These are phyloP conservation scores for Saccharomycopsis sp. DNA, from an alignment of 805 yeast genomes.

Conservation along the genomic window DNA sequence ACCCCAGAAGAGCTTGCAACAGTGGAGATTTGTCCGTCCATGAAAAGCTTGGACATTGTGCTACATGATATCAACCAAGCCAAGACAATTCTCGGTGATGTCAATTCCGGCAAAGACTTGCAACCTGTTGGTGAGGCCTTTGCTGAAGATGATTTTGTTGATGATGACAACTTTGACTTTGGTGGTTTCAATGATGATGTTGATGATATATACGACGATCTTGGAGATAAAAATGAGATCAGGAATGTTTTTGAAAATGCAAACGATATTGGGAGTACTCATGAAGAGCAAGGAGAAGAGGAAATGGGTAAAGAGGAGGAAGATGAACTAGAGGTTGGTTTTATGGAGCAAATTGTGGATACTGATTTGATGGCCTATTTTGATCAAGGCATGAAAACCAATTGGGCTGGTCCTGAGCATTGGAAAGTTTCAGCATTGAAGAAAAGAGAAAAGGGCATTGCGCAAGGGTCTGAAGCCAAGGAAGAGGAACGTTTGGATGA, in stretches of 20 bases:
- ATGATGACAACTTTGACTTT: conserved; percentile 11
- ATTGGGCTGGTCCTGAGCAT: conserved; percentile 90
- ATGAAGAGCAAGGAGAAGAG: conserved; percentile 22
- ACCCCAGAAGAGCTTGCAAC: conserved; percentile 24
- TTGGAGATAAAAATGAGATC: conserved; percentile 22
- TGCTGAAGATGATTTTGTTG: conserved; percentile 26
- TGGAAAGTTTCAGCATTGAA: conserved; percentile 73
- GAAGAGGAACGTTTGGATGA: not conserved
- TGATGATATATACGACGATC: conserved; percentile 24
- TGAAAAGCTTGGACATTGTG: conserved; percentile 49
- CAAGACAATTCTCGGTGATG: conserved; percentile 35
- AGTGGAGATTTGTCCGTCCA: conserved; percentile 61
- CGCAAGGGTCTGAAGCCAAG: conserved; percentile 9
- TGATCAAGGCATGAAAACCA: conserved; percentile 54
- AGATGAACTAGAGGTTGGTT: conserved; percentile 22
- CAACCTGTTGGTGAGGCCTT: conserved; percentile 18
- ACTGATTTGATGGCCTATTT: conserved; percentile 70
- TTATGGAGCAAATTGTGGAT: conserved; percentile 34
- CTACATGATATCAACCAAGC: conserved; percentile 48
- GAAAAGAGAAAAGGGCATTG: conserved; percentile 25
- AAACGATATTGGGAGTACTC: conserved; percentile 23
- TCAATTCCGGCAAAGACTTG: conserved; percentile 26
- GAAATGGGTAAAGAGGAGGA: conserved; percentile 22
- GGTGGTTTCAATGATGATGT: conserved; percentile 23
- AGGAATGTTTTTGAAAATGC: conserved; percentile 10